Evolutionary conservation across 163 green algal species (phyloP).

Genomic region (Volvox carteri): DNA sequence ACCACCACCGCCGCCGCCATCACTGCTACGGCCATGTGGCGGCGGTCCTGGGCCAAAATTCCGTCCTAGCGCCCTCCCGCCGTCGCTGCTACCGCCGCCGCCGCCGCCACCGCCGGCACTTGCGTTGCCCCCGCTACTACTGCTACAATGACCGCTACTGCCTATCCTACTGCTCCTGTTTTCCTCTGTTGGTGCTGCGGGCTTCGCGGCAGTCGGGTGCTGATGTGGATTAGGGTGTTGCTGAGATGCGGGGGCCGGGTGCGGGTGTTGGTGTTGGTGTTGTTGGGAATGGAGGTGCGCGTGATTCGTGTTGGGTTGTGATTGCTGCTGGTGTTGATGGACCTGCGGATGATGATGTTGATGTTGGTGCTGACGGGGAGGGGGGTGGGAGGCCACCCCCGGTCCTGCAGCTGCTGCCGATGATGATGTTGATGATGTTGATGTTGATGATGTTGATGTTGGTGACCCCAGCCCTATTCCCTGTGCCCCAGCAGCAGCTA

Average conservation of each 20-base stretch:
- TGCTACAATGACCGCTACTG: background rate
- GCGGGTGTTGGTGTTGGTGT: background rate
- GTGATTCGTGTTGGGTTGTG: too few species aligned
- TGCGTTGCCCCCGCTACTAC: background rate
- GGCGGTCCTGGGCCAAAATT: background rate
- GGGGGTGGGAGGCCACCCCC: background rate
- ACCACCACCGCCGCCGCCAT: background rate
- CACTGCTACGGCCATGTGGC: background rate
- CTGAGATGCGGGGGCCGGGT: too few species aligned
- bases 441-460: background rate
- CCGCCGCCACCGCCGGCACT: background rate
- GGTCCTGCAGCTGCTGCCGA: background rate
- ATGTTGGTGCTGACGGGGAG: background rate
- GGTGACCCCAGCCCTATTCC: background rate
- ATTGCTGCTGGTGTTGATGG: background rate
- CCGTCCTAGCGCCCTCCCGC: background rate
- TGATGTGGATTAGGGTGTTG: too few species aligned
- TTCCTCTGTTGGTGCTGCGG: too few species aligned
- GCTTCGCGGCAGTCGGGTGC: too few species aligned
- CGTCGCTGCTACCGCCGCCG: background rate
- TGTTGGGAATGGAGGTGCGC: too few species aligned
- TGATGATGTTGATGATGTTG: background rate
- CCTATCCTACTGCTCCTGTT: too few species aligned
- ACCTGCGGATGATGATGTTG: background rate
- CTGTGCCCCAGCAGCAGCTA: background rate